phyloP scores from a whole-genome alignment of 192 early-diverging fungal genomes.

The Backusella sp. region DNA sequence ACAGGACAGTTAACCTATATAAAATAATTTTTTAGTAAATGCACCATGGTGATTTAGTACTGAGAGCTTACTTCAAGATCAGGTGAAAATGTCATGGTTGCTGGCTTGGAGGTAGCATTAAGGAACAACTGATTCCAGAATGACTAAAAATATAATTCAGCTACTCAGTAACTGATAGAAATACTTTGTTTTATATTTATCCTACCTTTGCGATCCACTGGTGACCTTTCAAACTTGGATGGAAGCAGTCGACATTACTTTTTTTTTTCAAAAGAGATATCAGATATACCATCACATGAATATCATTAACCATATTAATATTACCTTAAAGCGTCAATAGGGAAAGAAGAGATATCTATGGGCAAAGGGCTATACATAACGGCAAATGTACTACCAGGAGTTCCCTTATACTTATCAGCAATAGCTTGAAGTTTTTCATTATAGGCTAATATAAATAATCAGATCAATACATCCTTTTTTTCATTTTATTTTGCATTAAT shows the following conservation, averaged over 20 bases:
- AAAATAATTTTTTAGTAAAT: background rate
- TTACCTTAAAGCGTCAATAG: conserved; percentile 14
- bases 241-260: conserved; percentile 27
- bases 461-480: background rate
- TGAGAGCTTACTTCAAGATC: conserved; percentile 8
- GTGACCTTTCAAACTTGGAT: conserved; percentile 22
- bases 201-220: conserved; percentile 22
- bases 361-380: conserved; percentile 13
- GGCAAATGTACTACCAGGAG: conserved; percentile 4
- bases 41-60: background rate
- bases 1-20: conserved; percentile 18
- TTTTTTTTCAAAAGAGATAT: background rate
- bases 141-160: background rate
- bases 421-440: conserved; percentile 15
- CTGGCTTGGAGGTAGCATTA: background rate
- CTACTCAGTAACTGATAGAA: background rate
- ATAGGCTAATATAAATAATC: conserved; percentile 5
- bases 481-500: background rate
- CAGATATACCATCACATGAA: background rate
- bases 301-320: background rate
- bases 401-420: conserved; percentile 12
- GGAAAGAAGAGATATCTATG: conserved; percentile 10
- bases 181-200: too few relatives aligned
- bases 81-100: background rate
- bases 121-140: conserved; percentile 26